Conservation (phyloP, 1,284 basidiomycete species). For the Irpex sp. region DNA sequence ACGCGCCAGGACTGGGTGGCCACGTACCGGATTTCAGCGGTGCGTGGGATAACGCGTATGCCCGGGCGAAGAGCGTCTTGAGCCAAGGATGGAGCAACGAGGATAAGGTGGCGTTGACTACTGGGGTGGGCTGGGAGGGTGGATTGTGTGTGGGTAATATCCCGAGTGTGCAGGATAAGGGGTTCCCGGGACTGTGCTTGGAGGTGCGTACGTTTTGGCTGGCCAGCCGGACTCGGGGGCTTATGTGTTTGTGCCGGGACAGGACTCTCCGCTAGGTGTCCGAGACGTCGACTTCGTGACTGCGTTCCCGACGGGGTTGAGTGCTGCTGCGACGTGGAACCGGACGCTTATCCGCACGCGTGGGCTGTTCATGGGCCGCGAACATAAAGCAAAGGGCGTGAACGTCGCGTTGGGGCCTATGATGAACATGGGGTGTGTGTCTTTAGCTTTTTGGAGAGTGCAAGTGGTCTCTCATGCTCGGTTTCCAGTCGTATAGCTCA, state of each 20-base stretch:
- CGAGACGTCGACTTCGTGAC: conserved; percentile 48
- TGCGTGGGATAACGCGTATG: conserved; percentile 38
- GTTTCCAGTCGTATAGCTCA: conserved; percentile 42
- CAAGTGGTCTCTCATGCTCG: not conserved
- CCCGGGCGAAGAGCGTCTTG: conserved; percentile 34
- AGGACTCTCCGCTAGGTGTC: conserved; percentile 49
- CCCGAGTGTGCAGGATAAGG: conserved; percentile 26
- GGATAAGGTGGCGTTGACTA: conserved; percentile 39
- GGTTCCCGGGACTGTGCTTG: conserved; percentile 61
- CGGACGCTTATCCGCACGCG: conserved; percentile 65
- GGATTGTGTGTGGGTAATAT: conserved; percentile 44
- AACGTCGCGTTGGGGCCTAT: conserved; percentile 62
- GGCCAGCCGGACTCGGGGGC: not conserved
- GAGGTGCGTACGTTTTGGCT: not conserved
- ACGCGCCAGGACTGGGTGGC: conserved; percentile 20
- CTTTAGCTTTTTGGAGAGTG: not conserved
- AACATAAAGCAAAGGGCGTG: conserved; percentile 79
- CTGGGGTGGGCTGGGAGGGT: conserved; percentile 42
- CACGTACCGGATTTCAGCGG: conserved; percentile 41
- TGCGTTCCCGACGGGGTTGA: conserved; percentile 59
- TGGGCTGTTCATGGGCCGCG: conserved; percentile 72
- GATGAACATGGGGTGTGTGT: conserved; percentile 62
- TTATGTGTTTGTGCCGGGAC: not conserved
- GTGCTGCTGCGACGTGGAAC: conserved; percentile 58
- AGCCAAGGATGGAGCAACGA: conserved; percentile 30